Evolutionary conservation across 1,139 yeast genomes (phyloP), one percentile per base, ranked within the genome.

Genomic region (Scheffersomyces parashehatae): DNA sequence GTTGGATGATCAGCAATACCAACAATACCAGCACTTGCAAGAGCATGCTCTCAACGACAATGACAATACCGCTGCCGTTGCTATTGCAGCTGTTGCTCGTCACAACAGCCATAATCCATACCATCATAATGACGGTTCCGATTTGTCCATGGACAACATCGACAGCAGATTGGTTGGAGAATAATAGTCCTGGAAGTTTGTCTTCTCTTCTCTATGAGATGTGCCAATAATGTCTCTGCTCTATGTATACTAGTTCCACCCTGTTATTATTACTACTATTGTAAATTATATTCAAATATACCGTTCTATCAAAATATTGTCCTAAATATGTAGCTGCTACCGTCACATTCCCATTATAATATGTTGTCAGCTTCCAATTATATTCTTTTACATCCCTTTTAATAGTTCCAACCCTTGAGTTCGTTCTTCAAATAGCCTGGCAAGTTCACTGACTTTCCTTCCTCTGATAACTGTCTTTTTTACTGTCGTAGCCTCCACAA

Each of bases 351-450:
- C 26, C 26, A 20, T 6, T 5, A 6, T 20, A 20, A 20, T 20
- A 1, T 20, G 26, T 20, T 20, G 26, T 20, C 26, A 20, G 8
- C 26, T 20, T 20, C 7, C 8, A 6, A 20, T 20, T 20, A 7
- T 20, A 20, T 20, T 20, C 35, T 20, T 20, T 50, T 57, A 67
- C 64, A 73, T 61, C 35, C 64, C 61, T 43, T 68, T 66, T 48
- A 80, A 64, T 28, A 79, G 66, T 49, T 77, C 77, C 41, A 79
- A 60, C 3, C 82, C 84, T 52, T 75, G 73, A 13, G 77, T 60
- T 51, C 85, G 65, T 54, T 81, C 84, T 54, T 81, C 85, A 51
- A 75, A 81, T 41, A 81, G 58, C 44, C 69, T 73, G 6, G 85
- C 82, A 46, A 81, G 66, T 54, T 77, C 78, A 15, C 81, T 73